phyloP scores from a whole-genome alignment of 371 early-diverging fungal genomes.

The Mortierella sp. region DNA sequence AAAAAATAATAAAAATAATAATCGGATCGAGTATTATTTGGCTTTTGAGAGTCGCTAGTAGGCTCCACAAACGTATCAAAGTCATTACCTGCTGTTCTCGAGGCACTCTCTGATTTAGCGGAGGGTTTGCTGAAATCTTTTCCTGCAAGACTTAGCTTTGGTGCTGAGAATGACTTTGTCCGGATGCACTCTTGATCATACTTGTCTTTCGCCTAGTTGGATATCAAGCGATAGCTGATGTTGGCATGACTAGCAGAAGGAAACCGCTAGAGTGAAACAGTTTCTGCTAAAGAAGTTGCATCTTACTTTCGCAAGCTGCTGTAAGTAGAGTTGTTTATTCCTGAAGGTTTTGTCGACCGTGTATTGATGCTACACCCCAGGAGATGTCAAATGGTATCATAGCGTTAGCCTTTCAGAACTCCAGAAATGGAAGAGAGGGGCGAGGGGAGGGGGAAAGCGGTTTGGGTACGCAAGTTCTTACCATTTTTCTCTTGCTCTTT shows the following conservation, averaged over 20 bases:
- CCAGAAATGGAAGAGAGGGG: not conserved
- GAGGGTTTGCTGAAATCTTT: conserved; percentile 50
- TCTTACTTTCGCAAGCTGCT: conserved; percentile 57
- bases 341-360: conserved; percentile 65
- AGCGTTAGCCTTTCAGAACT: not conserved
- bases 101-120: conserved; percentile 45
- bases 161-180: conserved; percentile 35
- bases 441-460: too few relatives aligned
- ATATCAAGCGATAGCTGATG: not conserved
- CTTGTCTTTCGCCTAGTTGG: conserved; percentile 68
- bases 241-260: too few relatives aligned
- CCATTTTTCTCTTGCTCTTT: conserved; percentile 77
- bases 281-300: too few relatives aligned
- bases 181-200: conserved; percentile 71
- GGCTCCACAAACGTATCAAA: too few relatives aligned
- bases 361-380: conserved; percentile 46
- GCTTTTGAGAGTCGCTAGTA: too few relatives aligned
- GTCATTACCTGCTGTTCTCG: conserved; percentile 41
- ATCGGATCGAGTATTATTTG: too few relatives aligned
- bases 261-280: too few relatives aligned
- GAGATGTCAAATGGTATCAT: not conserved
- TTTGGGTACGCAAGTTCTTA: too few relatives aligned
- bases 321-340: conserved; percentile 61
- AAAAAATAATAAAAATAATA: too few relatives aligned
- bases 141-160: conserved; percentile 43